Base-by-base conservation (phyloP, 441 rosid species). In the Monsonia emarginata region DNA sequence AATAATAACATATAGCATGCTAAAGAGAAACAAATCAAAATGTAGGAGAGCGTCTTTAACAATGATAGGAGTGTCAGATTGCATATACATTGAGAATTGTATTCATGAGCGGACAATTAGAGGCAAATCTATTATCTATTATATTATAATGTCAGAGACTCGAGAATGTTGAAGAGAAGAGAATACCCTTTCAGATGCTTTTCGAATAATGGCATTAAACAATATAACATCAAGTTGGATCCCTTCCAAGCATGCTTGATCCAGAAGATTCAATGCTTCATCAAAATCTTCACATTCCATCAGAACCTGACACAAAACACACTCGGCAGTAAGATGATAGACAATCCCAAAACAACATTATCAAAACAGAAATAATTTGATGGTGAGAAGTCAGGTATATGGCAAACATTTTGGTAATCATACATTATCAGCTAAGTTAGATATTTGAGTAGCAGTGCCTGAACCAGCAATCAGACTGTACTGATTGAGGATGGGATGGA, bases 131-230 rank as follows among this genome's bases (percentile, higher is more conserved):
- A n/a, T n/a, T n/a, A n/a, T n/a, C n/a, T n/a, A n/a, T n/a, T n/a
- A n/a, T n/a, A n/a, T n/a, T n/a, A n/a, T n/a, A n/a, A n/a, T n/a
- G n/a, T n/a, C n/a, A n/a, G n/a, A n/a, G n/a, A n/a, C n/a, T n/a
- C n/a, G n/a, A n/a, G n/a, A n/a, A 50, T 44, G 26, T 28, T 31
- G 14, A 69, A 61, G 22, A n/a, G 52, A 63, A 11, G 61, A 61
- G n/a, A 44, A 11, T 78, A 90, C 96, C 93, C 76, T 76, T 63
- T 65, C 75, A 64, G 75, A 66, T 18, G 90, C 88, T 70, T 72
- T 83, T 42, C 65, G 72, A 79, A 93, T 79, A 65, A 90, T 65
- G 61, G 86, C 77, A 76, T 93, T 88, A 72, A 81, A 88, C 19
- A 83, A 63, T 65, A 80, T 44, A 65, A 80, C 63, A 76, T 90